These are phyloP conservation scores for Barbatosphaeria neglecta DNA, from an alignment of 495 filamentous ascomycete species.

Conservation along the genomic window DNA sequence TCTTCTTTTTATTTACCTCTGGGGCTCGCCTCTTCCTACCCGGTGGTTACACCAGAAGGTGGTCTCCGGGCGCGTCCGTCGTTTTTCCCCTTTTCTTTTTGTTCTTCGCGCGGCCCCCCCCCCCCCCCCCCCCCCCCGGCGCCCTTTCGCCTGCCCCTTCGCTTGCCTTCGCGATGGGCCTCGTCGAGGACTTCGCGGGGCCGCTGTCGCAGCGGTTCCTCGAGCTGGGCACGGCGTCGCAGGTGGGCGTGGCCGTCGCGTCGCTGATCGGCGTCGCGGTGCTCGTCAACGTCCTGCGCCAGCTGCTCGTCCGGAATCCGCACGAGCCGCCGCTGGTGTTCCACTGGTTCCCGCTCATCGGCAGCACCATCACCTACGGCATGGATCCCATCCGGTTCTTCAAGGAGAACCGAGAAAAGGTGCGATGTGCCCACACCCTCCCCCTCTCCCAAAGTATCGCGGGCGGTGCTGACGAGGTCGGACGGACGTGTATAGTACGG, in stretches of 20 bases:
- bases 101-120: too few species aligned
- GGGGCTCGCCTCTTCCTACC: too few species aligned
- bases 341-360: constrained; percentile 71
- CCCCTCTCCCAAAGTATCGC: background rate
- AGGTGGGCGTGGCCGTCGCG: constrained; percentile 31
- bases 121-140: background rate
- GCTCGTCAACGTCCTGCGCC: constrained; percentile 53
- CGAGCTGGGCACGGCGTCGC: constrained; percentile 29
- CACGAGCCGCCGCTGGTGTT: constrained; percentile 74
- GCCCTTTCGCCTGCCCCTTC: background rate
- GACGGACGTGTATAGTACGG: constrained; percentile 52
- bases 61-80: too few species aligned
- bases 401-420: constrained; percentile 56
- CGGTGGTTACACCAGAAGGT: too few species aligned
- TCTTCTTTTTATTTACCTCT: too few species aligned
- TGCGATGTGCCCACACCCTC: constrained; percentile 17
- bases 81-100: too few species aligned
- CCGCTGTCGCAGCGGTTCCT: constrained; percentile 31
- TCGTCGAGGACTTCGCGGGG: constrained; percentile 34
- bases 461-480: background rate
- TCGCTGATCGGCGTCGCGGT: constrained; percentile 42
- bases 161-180: constrained; percentile 29
- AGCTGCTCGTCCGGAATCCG: constrained; percentile 57
- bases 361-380: constrained; percentile 69
- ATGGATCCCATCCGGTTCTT: constrained; percentile 79